Evolutionary conservation across 1,284 basidiomycete genomes (phyloP).

Genomic region (Peniophora sp.): DNA sequence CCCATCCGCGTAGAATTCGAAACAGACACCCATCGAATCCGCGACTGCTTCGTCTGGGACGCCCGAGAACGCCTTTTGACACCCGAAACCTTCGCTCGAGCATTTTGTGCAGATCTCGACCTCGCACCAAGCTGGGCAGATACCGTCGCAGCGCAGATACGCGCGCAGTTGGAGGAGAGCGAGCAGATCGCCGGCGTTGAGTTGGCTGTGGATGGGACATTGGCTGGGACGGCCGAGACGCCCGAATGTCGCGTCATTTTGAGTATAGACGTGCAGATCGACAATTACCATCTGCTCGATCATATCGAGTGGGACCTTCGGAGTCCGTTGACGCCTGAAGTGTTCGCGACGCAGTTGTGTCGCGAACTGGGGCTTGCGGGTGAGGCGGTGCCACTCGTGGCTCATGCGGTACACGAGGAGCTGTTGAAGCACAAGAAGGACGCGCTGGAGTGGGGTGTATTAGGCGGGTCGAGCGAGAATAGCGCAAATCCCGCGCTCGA

Average conservation of each 20-base stretch:
- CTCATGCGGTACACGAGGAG: conserved; percentile 93
- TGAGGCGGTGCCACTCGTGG: conserved; percentile 82
- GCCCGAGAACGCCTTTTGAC: conserved; percentile 75
- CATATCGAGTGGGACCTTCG: conserved; percentile 98
- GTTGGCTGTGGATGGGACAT: conserved; percentile 22
- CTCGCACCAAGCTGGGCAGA: conserved; percentile 66
- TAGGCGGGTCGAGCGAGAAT: conserved; percentile 41
- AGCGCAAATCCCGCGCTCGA: conserved; percentile 21
- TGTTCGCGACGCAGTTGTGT: conserved; percentile 78
- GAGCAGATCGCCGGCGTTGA: conserved; percentile 71
- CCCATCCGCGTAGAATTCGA: conserved; percentile 95
- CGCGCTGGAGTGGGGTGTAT: conserved; percentile 86
- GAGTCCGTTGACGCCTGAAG: conserved; percentile 85
- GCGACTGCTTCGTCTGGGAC: conserved; percentile 98
- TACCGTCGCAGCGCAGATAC: conserved; percentile 80
- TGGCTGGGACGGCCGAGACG: conserved; percentile 47
- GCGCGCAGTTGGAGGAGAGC: conserved; percentile 85
- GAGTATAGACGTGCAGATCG: conserved; percentile 97
- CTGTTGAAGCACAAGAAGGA: conserved; percentile 92
- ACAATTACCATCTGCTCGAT: conserved; percentile 84
- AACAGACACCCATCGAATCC: conserved; percentile 84
- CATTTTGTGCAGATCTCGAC: conserved; percentile 86
- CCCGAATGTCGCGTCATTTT: conserved; percentile 86
- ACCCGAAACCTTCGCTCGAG: conserved; percentile 77
- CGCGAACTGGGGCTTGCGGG: conserved; percentile 83